Evolutionary conservation across 331 rosid genomes (phyloP).

Genomic region (Acacia pycnantha): DNA sequence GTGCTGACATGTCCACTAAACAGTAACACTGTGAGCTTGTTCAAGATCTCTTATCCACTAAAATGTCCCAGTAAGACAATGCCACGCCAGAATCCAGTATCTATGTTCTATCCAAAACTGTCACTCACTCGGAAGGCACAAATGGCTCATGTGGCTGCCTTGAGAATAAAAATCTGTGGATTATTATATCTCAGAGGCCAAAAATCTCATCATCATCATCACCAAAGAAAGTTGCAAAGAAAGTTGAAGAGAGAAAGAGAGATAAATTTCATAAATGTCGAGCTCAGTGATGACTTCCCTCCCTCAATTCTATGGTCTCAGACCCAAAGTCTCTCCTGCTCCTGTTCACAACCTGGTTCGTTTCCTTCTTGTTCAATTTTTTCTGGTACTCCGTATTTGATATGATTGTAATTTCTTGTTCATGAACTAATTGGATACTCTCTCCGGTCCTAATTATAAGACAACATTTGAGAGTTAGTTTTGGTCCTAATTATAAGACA

Average conservation of each 20-base stretch:
- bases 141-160: constrained; percentile 44
- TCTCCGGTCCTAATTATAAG: too few species aligned
- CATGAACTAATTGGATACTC: too few species aligned
- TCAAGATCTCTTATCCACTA: too few species aligned
- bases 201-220: not conserved
- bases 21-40: too few species aligned
- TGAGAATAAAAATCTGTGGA: constrained; percentile 4
- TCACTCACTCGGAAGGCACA: constrained; percentile 63
- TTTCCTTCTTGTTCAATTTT: not conserved
- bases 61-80: constrained; percentile 45
- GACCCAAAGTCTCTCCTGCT: constrained; percentile 52
- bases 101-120: constrained; percentile 54
- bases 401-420: too few species aligned
- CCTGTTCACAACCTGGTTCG: constrained; percentile 65
- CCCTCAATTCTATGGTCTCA: constrained; percentile 82
- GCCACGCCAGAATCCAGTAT: constrained; percentile 70
- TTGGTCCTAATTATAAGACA: too few species aligned
- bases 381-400: too few species aligned
- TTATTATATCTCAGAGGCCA: not conserved
- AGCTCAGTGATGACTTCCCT: constrained; percentile 59
- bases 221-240: not conserved
- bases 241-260: not conserved
- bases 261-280: constrained; percentile 53
- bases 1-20: too few species aligned
- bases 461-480: too few species aligned